These are phyloP conservation scores for Phoma sp. DNA, from an alignment of 2,329 filamentous ascomycete species.

Conservation along the genomic window DNA sequence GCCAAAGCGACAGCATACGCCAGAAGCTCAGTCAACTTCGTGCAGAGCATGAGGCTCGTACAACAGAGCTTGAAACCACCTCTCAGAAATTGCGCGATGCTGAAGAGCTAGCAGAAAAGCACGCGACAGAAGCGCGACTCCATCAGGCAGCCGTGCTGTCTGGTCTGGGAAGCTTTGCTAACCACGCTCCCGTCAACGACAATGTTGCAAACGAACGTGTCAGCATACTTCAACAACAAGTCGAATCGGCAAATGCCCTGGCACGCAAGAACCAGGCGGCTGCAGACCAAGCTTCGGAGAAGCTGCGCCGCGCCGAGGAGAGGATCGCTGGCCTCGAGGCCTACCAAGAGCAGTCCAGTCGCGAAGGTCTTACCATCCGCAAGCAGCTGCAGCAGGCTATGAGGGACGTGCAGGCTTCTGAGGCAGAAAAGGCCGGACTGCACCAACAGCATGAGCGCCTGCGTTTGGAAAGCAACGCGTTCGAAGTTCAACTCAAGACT, in stretches of 20 bases:
- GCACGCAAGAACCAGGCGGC: constrained; percentile 89
- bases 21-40: constrained; percentile 77
- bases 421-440: constrained; percentile 80
- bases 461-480: constrained; percentile 91
- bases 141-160: constrained; percentile 83
- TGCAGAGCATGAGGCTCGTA: constrained; percentile 81
- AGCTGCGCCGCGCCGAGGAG: constrained; percentile 90
- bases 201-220: constrained; percentile 68
- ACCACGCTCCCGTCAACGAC: constrained; percentile 59
- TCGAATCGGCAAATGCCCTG: constrained; percentile 77
- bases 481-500: constrained; percentile 89
- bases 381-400: constrained; percentile 86
- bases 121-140: constrained; percentile 84
- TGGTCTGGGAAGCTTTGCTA: constrained; percentile 77
- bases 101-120: constrained; percentile 85
- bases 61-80: constrained; percentile 75
- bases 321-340: constrained; percentile 94
- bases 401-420: constrained; percentile 81
- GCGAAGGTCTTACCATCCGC: constrained; percentile 87
- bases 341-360: constrained; percentile 95
- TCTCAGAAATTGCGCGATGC: constrained; percentile 80
- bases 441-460: constrained; percentile 83
- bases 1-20: constrained; percentile 76
- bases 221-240: constrained; percentile 76
- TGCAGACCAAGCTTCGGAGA: constrained; percentile 85